Conservation (phyloP, 108 stramenopile genomes). For the Ochromonas danica region DNA sequence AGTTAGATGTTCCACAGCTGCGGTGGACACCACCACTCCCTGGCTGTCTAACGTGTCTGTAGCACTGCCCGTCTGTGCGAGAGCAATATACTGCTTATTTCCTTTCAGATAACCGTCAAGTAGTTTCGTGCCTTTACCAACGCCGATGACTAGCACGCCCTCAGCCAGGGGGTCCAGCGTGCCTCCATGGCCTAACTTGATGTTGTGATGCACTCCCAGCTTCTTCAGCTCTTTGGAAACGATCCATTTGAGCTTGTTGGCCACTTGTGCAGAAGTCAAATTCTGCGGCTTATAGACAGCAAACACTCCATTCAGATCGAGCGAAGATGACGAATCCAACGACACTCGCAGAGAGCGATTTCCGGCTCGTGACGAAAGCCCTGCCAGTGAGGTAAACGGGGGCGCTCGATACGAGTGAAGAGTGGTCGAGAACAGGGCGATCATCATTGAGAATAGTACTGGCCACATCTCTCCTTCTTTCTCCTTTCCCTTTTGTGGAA, state of each 20-base stretch:
- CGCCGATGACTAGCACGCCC: constrained; percentile 85
- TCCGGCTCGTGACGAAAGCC: no score
- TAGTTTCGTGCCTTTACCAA: constrained; percentile 75
- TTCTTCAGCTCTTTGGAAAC: no score
- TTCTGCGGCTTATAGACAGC: constrained; percentile 81
- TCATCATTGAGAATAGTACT: no score
- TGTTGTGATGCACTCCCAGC: no score
- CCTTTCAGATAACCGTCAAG: constrained; percentile 72
- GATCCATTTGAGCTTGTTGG: constrained; percentile 61
- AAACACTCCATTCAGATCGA: constrained; percentile 63
- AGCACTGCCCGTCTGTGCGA: constrained; percentile 68
- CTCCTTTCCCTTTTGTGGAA: no score
- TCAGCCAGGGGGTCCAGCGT: constrained; percentile 90
- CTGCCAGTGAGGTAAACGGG: no score
- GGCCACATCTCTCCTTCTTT: no score
- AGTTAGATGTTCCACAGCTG: constrained; percentile 63
- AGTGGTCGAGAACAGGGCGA: no score
- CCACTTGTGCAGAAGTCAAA: constrained; percentile 84
- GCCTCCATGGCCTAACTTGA: no score
- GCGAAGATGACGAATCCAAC: no score
- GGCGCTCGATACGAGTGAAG: no score
- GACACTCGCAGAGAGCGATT: no score
- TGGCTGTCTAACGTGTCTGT: constrained; percentile 76
- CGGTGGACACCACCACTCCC: constrained; percentile 62
- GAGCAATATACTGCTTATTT: constrained; percentile 71